phyloP scores from a whole-genome alignment of 2,329 filamentous ascomycete genomes.

The Calonectria fujianensis region DNA sequence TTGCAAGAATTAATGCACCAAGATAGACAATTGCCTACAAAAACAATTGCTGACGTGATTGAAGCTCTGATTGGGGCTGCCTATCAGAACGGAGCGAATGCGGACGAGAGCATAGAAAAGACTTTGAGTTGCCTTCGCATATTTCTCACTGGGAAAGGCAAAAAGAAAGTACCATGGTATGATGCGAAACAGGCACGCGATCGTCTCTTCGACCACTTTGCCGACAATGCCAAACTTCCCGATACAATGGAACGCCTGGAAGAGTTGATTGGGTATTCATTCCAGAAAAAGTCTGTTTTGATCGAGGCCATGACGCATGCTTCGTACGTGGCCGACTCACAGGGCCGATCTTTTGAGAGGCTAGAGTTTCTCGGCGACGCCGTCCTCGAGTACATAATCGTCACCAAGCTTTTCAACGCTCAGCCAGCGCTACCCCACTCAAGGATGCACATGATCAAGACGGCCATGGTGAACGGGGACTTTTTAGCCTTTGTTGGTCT shows the following conservation, averaged over 20 bases:
- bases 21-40: slow-evolving; percentile 76
- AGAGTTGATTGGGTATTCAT: slow-evolving; percentile 81
- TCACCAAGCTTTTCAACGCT: slow-evolving; percentile 73
- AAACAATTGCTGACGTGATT: slow-evolving; percentile 90
- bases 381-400: slow-evolving; percentile 86
- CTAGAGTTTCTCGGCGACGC: slow-evolving; percentile 93
- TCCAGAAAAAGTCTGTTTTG: slow-evolving; percentile 80
- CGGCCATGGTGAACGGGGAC: slow-evolving; percentile 85
- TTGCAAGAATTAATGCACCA: slow-evolving; percentile 45
- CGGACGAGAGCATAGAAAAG: slow-evolving; percentile 68
- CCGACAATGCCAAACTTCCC: slow-evolving; percentile 60
- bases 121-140: slow-evolving; percentile 78
- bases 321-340: slow-evolving; percentile 71
- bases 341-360: slow-evolving; percentile 74
- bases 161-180: slow-evolving; percentile 69
- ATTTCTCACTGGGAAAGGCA: slow-evolving; percentile 73
- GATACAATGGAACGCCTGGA: slow-evolving; percentile 73
- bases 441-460: slow-evolving; percentile 85
- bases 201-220: slow-evolving; percentile 66
- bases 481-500: slow-evolving; percentile 87
- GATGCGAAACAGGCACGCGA: slow-evolving; percentile 64
- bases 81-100: slow-evolving; percentile 76
- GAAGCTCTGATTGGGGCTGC: slow-evolving; percentile 89
- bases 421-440: slow-evolving; percentile 66
- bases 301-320: slow-evolving; percentile 88